Evolutionary conservation across 805 yeast species (phyloP), one percentile per base, ranked within the genome.

Genomic region (Sugiyamaella americana): DNA sequence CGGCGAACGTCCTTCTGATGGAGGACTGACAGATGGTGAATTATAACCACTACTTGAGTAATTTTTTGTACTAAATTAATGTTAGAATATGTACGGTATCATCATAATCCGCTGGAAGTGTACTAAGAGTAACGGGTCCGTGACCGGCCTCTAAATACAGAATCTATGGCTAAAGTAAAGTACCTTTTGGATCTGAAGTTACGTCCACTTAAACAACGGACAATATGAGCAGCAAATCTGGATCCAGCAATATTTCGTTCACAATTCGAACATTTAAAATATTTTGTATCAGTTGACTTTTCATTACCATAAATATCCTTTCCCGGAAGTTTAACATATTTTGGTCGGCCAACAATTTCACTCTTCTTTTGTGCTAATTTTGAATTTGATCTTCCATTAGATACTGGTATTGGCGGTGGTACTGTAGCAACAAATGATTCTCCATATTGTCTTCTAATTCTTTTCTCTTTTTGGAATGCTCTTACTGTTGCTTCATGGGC

Each of bases 161-260:
- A 11, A 11, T 29, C 34, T 29, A 29, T 29, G 34, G 11, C 11
- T n/a, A 11, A 29, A 29, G n/a, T 29, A 29, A 11, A n/a, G n/a
- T 35, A 11, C 37, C 37, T 21, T 35, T 35, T 35, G 20, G 20
- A 17, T 6, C 37, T 18, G 21, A 42, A 29, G 37, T 54, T 54
- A 48, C 85, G 74, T 10, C 96, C 84, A 38, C 87, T 86, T 20
- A 88, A 65, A 61, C 98, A 91, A 57, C 95, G 79, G 61, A 88
- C 94, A 24, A 91, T 73, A 65, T 91, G 98, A 37, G 86, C 88
- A 1, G 98, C 97, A 71, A 87, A 89, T 49, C 98, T 70, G 34
- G 86, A 83, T 1, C 95, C 96, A 0, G 96, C 91, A 5, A 91
- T 83, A 58, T 82, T 87, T 47, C 98, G 72, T 17, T 78, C 80